A percentile compares a stretch with the other conserved stretches of the same genome.
phyloP scores from a whole-genome alignment of 306 rosid species.

The Lathyrus oleraceus region DNA sequence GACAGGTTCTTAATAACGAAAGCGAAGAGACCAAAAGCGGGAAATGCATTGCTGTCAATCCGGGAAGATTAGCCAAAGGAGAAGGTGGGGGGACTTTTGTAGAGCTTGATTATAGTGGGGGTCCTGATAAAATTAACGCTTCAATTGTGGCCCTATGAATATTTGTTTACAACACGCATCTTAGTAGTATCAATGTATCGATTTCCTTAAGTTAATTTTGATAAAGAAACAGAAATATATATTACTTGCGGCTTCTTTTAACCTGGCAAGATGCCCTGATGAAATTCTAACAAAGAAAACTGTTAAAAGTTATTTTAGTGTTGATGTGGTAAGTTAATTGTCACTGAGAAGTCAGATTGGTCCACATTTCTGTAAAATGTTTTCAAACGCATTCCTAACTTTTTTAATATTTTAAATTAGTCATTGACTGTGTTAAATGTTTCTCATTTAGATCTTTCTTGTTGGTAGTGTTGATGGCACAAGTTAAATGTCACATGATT shows the following conservation, averaged over 20 bases:
- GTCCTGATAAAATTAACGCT: slow-evolving; percentile 54
- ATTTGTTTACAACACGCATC: slow-evolving; percentile 5
- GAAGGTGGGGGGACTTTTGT: slow-evolving; percentile 97
- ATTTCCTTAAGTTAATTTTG: not conserved
- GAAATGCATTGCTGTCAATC: slow-evolving; percentile 80
- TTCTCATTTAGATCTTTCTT: too few species aligned
- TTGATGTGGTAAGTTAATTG: too few species aligned
- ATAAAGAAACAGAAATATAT: not conserved
- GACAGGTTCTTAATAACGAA: slow-evolving; percentile 64
- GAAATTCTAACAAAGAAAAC: not conserved
- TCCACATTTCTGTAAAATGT: too few species aligned
- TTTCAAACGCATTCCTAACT: too few species aligned
- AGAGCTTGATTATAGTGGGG: slow-evolving; percentile 68
- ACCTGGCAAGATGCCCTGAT: not conserved
- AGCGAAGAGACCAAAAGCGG: slow-evolving; percentile 43
- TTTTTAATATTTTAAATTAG: too few species aligned
- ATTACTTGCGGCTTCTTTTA: not conserved
- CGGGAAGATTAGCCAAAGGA: slow-evolving; percentile 90
- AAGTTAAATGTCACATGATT: too few species aligned
- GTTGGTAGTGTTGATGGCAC: too few species aligned
- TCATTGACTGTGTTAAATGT: too few species aligned
- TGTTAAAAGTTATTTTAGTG: not conserved
- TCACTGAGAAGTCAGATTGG: too few species aligned
- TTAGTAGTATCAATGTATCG: not conserved
- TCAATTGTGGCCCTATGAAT: slow-evolving; percentile 69